Evolutionary conservation across 2,329 filamentous ascomycete genomes (phyloP), one percentile per base, ranked within the genome.

Genomic region (Alternaria incomplexa): DNA sequence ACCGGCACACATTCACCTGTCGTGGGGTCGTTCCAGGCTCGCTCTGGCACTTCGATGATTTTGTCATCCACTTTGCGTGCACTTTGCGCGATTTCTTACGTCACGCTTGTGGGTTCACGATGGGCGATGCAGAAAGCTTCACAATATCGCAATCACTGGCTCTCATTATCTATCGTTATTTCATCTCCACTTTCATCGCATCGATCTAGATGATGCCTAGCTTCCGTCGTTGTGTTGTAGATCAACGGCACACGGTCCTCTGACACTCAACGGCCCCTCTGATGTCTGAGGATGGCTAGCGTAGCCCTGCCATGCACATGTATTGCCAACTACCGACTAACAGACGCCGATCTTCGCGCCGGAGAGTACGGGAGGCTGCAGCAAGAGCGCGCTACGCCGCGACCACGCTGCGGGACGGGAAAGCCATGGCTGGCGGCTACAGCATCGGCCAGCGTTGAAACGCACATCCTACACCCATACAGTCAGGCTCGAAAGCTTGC

Each of bases 381-480:
- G 70, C 51, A 56, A 56, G 52, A 64, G 67, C 65, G 72, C 67
- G 66, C 67, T 70, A 73, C 71, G 73, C 71, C 70, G 62, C 68
- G 66, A 58, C 59, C 63, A 62, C 62, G 63, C 67, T 63, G 65
- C 73, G 66, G 67, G 70, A 63, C 68, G 68, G 70, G 56, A 68
- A 51, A 57, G 58, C 51, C 56, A 64, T 64, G 63, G 63, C 69
- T 65, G 75, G 77, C 77, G 77, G 74, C 76, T 80, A 79, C 75
- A 74, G 65, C 63, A 68, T 69, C 71, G 75, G 75, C 66, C 74
- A 58, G 63, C 62, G 67, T 72, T 77, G 76, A 79, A 78, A 78
- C 76, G 62, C 66, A 73, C 66, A 76, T 75, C 71, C 66, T 69
- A 74, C 69, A 74, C 66, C 63, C 70, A 73, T 48, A 62, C 63